These are phyloP conservation scores for Cicer judaicum DNA, from an alignment of 306 rosid species.

Conservation along the genomic window DNA sequence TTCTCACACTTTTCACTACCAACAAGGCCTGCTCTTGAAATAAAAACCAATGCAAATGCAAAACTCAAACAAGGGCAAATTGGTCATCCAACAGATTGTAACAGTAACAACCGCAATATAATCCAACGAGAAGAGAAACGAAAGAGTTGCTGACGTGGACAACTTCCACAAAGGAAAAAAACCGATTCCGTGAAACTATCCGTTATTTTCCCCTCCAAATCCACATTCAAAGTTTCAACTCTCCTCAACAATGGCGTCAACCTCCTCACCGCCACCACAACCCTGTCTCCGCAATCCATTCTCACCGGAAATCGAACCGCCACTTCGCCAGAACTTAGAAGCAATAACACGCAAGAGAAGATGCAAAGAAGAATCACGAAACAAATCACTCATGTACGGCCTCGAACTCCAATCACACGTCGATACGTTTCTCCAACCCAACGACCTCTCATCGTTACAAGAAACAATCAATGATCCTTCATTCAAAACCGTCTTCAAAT, in stretches of 20 bases:
- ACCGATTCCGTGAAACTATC: neutral
- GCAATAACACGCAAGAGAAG: neutral
- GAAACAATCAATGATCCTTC: neutral
- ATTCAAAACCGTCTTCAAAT: neutral
- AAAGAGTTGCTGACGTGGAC: neutral
- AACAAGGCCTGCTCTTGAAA: no score
- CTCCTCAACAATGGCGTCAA: conserved; percentile 27
- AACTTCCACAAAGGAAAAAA: conserved; percentile 3
- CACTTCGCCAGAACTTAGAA: neutral
- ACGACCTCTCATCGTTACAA: neutral
- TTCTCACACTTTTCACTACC: no score
- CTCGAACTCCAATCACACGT: neutral
- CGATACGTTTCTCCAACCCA: neutral
- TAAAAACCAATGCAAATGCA: no score
- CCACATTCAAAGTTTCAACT: neutral
- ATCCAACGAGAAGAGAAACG: no score
- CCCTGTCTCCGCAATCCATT: neutral
- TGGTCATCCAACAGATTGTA: no score
- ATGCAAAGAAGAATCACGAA: neutral
- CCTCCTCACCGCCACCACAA: neutral
- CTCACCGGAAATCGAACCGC: neutral
- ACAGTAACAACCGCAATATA: no score
- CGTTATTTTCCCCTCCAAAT: conserved; percentile 28
- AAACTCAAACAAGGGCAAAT: no score
- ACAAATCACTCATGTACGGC: neutral